Evolutionary conservation across 768 basidiomycete genomes (phyloP), one percentile per base, ranked within the genome.

Genomic region (Kwoniella mangroviensis): DNA sequence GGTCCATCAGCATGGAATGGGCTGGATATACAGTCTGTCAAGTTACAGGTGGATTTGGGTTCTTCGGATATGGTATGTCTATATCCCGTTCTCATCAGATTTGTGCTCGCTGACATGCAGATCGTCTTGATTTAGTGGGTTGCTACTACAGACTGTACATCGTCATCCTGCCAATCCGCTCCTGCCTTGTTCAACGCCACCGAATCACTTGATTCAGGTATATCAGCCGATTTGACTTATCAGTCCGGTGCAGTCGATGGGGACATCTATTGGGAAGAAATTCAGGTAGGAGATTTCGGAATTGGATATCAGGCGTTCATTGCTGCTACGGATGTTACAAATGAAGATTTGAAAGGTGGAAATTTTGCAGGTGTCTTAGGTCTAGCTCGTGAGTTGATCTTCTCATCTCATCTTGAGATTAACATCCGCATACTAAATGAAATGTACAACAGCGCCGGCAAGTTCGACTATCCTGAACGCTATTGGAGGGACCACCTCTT

Each of bases 271-370:
- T 83, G 82, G 82, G 82, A 83, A 67, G 75, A 81, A 57, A 56
- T 83, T 3, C 56, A 58, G 19, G 67, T 83, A 9, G 82, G 78
- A 12, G 71, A 67, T 21, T 81, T 83, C 61, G 72, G 74, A 9
- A 77, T 83, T 13, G 79, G 78, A 5, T 83, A 78, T 69, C 82
- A 83, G 56, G 82, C 80, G 15, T 79, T 80, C 63, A 71, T 83
- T 56, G 73, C 75, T 2, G 82, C 79, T 19, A 72, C 72, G 19
- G 55, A 60, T 3, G 73, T 83, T 0, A 68, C 45, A 3, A 74
- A 77, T 59, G 79, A 83, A 60, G 77, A 79, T 73, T 72, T 83
- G 26, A 65, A 72, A 45, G 72, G 71, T 1, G 82, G 80, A 0
- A 65, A 75, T 41, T 83, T 79, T 60, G 70, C 73, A 24, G 82